phyloP scores from a whole-genome alignment of 441 rosid species.

The Populus hybrid region DNA sequence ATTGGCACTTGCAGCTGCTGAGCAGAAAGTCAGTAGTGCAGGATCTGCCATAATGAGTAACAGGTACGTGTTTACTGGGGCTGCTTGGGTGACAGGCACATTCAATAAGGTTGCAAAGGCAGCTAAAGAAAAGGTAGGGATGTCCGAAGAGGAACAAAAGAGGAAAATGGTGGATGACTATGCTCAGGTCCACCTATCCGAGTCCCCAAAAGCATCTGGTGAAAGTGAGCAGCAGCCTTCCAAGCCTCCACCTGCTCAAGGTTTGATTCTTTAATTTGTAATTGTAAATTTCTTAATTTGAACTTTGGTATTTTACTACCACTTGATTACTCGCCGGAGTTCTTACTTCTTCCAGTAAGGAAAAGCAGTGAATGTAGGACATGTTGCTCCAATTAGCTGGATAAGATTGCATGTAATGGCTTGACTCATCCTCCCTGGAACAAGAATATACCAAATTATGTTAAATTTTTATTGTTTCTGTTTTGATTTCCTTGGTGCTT shows the following conservation, averaged over 20 bases:
- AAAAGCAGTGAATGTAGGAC: not conserved
- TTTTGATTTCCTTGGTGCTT: not conserved
- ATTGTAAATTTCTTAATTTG: not conserved
- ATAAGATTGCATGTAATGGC: not conserved
- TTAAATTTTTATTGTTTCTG: not conserved
- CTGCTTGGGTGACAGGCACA: conserved; percentile 77
- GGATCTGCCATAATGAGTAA: conserved; percentile 82
- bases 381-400: not conserved
- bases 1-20: conserved; percentile 68
- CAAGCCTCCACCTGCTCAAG: conserved; percentile 1
- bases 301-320: too few relatives aligned
- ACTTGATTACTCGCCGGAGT: too few relatives aligned
- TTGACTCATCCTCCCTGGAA: not conserved
- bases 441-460: not conserved
- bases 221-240: conserved; percentile 16
- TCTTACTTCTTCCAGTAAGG: not conserved
- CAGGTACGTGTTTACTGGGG: conserved; percentile 56
- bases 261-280: not conserved
- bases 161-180: conserved; percentile 17
- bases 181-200: conserved; percentile 15
- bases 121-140: conserved; percentile 61
- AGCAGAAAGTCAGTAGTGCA: conserved; percentile 62
- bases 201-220: conserved; percentile 14
- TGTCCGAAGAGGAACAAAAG: conserved; percentile 18
- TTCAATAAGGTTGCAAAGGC: conserved; percentile 70